Evolutionary conservation across 2,329 filamentous ascomycete genomes (phyloP).

Genomic region (Harringtonia lauricola): DNA sequence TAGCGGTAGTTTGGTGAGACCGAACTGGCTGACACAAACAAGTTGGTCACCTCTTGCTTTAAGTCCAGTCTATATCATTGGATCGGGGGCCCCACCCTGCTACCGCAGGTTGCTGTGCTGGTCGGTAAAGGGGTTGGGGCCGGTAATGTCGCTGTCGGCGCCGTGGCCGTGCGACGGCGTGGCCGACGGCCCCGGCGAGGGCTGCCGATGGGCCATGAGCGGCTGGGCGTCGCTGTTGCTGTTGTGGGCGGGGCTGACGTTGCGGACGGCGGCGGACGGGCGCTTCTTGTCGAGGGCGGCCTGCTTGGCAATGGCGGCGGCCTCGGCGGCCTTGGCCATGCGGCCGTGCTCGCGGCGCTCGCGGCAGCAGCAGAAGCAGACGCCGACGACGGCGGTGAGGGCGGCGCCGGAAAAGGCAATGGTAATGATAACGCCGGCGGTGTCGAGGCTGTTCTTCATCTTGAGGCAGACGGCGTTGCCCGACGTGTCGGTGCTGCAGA

Average conservation of each 20-base stretch:
- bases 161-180: constrained; percentile 1
- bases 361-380: constrained; percentile 41
- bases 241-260: constrained; percentile 3
- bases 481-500: constrained; percentile 30
- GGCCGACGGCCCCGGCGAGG: not conserved
- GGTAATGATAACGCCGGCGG: constrained; percentile 35
- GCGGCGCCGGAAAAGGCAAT: constrained; percentile 33
- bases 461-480: constrained; percentile 33
- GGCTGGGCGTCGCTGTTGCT: constrained; percentile 13
- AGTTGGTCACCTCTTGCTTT: too few relatives aligned
- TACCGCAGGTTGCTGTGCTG: constrained; percentile 11
- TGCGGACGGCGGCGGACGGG: constrained; percentile 19
- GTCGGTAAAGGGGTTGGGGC: constrained; percentile 11
- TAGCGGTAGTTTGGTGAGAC: too few relatives aligned
- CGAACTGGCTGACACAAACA: too few relatives aligned
- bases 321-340: constrained; percentile 34
- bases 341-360: constrained; percentile 34
- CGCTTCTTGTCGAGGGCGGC: constrained; percentile 26
- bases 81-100: too few relatives aligned
- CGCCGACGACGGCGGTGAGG: constrained; percentile 23
- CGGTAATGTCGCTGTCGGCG: not conserved
- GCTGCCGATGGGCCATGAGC: constrained; percentile 11
- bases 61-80: too few relatives aligned
- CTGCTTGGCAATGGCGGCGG: constrained; percentile 34
- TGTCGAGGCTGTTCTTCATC: constrained; percentile 26